Evolutionary conservation across 768 basidiomycete genomes (phyloP), one percentile per base, ranked within the genome.

Genomic region (Suillus sp.): DNA sequence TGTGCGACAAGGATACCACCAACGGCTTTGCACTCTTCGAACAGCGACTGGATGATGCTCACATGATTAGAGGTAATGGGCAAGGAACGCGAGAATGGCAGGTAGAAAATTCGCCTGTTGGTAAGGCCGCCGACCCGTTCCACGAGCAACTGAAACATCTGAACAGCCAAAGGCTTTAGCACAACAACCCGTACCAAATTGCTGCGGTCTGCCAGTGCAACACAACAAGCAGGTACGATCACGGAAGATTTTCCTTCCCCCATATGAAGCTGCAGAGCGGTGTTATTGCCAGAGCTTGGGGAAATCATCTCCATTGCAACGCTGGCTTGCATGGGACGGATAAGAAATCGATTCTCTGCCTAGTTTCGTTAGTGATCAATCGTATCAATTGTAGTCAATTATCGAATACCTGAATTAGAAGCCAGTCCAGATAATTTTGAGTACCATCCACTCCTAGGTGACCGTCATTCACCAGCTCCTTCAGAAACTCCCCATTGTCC

Each of bases 191-290:
- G 70, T 13, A 78, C 71, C 0, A 78, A 43, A 34, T 66, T 69
- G 35, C 66, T 35, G 11, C 73, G 68, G 56, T 75, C 55, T 3
- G 77, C 75, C 10, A 77, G 67, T 14, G 67, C 56, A 1, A 71
- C 63, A 3, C 64, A 66, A 25, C 66, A 66, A 20, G 77, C 69
- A 1, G 77, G 77, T 8, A 78, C 65, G 40, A 78, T 85, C 25
- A 78, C 78, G 2, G 77, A 77, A 1, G 78, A 75, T 61, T 85
- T 85, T 16, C 84, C 84, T 65, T 85, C 84, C 18, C 84, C 84
- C 84, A 85, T 85, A 59, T 84, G 83, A 14, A 85, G 78, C 62
- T 85, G 84, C 20, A 80, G 72, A 5, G 77, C 67, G 0, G 78
- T 77, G 60, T 80, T 85, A 6, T 65, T 13, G 4, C 64, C 60